Evolutionary conservation across 2,329 filamentous ascomycete genomes (phyloP).

Genomic region (Botrytis aclada): DNA sequence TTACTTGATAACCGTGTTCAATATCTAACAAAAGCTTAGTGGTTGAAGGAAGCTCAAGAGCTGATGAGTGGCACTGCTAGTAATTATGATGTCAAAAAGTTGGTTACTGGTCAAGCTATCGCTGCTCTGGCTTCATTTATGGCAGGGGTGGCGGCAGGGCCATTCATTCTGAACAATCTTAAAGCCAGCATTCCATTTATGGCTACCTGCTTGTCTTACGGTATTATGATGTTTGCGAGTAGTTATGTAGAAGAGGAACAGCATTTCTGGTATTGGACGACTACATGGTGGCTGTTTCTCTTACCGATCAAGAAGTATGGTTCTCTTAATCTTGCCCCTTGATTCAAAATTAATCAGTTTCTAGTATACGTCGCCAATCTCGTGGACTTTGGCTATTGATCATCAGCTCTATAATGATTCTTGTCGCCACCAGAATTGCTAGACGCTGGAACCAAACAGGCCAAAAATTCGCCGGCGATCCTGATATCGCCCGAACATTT

Average conservation of each 20-base stretch:
- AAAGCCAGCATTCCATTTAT: constrained; percentile 45
- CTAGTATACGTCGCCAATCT: constrained; percentile 29
- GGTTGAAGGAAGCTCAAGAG: constrained; percentile 54
- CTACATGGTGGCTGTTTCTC: constrained; percentile 64
- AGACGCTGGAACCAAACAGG: constrained; percentile 95
- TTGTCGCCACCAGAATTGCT: constrained; percentile 62
- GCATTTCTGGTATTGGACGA: constrained; percentile 95
- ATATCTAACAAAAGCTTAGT: constrained; percentile 34
- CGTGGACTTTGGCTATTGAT: constrained; percentile 22
- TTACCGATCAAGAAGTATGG: constrained; percentile 47
- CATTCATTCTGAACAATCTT: constrained; percentile 41
- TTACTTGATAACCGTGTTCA: not conserved
- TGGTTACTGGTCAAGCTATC: constrained; percentile 48
- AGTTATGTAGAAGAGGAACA: constrained; percentile 99
- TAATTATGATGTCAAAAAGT: constrained; percentile 74
- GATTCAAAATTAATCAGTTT: constrained; percentile 15
- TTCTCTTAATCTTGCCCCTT: not conserved
- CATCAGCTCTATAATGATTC: constrained; percentile 44
- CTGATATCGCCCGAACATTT: constrained; percentile 76
- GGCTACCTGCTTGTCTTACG: constrained; percentile 60
- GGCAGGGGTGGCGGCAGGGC: constrained; percentile 41
- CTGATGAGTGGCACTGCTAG: constrained; percentile 87
- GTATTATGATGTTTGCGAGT: constrained; percentile 93
- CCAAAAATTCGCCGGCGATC: constrained; percentile 88
- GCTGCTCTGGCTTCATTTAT: constrained; percentile 39